Percentiles rank a stretch among this genome's conserved stretches.
Conservation (phyloP, 1,284 basidiomycete species). For the Sanghuangporus baumii region DNA sequence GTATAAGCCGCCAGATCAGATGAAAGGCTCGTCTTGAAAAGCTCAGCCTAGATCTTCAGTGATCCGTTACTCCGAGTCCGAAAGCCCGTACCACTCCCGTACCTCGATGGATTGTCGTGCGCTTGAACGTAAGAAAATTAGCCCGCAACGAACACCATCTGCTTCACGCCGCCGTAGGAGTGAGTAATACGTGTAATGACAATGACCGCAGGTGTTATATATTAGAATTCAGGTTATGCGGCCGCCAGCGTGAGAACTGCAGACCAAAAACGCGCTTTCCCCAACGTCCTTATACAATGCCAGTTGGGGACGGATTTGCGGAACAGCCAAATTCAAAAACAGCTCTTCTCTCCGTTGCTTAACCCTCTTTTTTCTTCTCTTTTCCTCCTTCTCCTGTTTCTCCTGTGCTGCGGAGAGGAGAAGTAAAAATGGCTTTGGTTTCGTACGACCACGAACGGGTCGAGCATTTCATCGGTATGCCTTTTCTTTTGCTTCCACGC, state of each 20-base stretch:
- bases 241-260: slow-evolving; percentile 1
- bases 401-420: neutral
- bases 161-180: neutral
- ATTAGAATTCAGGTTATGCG: neutral
- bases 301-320: neutral
- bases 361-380: neutral
- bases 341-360: neutral
- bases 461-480: slow-evolving; percentile 79
- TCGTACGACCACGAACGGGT: slow-evolving; percentile 75
- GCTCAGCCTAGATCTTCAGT: neutral
- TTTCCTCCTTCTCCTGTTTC: neutral
- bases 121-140: neutral
- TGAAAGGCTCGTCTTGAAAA: neutral
- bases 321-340: neutral
- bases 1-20: neutral
- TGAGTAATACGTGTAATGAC: neutral
- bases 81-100: neutral
- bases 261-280: slow-evolving; percentile 4
- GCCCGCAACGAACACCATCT: neutral
- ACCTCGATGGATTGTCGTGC: too few relatives aligned
- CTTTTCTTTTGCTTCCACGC: slow-evolving; percentile 1
- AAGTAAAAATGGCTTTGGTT: slow-evolving; percentile 47
- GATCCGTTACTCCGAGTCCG: neutral
- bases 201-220: neutral
- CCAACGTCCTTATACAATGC: slow-evolving; percentile 3